Evolutionary conservation across 1,284 basidiomycete genomes (phyloP).

Genomic region (Ceratorhiza oryzae-sativae): DNA sequence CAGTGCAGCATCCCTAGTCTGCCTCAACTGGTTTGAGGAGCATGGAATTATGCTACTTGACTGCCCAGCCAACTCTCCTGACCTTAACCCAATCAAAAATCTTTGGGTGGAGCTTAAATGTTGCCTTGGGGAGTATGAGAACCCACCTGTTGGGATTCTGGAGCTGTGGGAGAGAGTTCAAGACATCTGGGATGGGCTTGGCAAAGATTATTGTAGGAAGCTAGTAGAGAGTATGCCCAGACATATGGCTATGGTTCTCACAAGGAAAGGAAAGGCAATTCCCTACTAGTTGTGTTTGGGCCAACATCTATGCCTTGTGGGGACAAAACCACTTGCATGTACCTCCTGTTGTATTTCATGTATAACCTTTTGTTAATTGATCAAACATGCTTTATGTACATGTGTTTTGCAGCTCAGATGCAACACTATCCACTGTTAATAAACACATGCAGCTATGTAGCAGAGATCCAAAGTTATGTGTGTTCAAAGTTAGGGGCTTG

Average conservation of each 20-base stretch:
- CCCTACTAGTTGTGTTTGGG: conserved; percentile 6
- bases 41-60: background rate
- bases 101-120: conserved; percentile 10
- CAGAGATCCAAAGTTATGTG: too few species aligned
- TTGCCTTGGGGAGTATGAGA: background rate
- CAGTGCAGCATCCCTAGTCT: too few species aligned
- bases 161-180: conserved; percentile 29
- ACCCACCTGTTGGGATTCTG: background rate
- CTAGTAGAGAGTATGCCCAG: conserved; percentile 28
- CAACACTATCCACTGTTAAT: too few species aligned
- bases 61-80: conserved; percentile 15
- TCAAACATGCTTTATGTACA: too few species aligned
- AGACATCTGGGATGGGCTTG: background rate
- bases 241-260: conserved; percentile 18
- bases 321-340: too few species aligned
- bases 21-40: conserved; percentile 11
- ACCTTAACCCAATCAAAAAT: conserved; percentile 24
- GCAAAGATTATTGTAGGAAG: conserved; percentile 17
- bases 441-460: too few species aligned
- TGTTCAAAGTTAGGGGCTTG: too few species aligned
- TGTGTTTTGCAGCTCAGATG: too few species aligned
- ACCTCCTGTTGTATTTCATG: too few species aligned
- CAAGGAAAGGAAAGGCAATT: conserved; percentile 11
- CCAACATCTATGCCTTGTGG: too few species aligned
- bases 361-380: too few species aligned